These are phyloP conservation scores for Houttuynia cordata DNA, from an alignment of 164 flowering plant species.

Conservation along the genomic window DNA sequence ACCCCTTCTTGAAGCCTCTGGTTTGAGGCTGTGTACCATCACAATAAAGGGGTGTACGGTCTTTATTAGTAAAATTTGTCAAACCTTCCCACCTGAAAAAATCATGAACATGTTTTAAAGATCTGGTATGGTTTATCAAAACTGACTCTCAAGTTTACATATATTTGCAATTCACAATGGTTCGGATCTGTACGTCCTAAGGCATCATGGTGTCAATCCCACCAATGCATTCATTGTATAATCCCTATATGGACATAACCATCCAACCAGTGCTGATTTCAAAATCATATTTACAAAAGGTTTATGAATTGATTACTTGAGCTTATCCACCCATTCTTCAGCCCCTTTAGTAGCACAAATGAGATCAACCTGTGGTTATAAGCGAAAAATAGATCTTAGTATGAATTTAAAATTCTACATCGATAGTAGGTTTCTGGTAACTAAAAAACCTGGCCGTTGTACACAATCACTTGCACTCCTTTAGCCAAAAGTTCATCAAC, in stretches of 20 bases:
- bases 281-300: too few relatives aligned
- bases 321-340: slow-evolving; percentile 83
- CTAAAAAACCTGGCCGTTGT: slow-evolving; percentile 65
- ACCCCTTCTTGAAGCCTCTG: slow-evolving; percentile 20
- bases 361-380: slow-evolving; percentile 53
- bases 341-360: slow-evolving; percentile 83
- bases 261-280: not conserved
- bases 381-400: not conserved
- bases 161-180: too few relatives aligned
- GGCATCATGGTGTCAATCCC: too few relatives aligned
- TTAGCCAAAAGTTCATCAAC: slow-evolving; percentile 67
- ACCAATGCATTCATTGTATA: too few relatives aligned
- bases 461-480: slow-evolving; percentile 73
- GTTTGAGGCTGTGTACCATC: slow-evolving; percentile 5
- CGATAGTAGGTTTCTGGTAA: not conserved
- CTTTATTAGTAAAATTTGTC: slow-evolving; percentile 6
- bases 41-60: slow-evolving; percentile 15
- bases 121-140: too few relatives aligned
- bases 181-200: too few relatives aligned
- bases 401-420: too few relatives aligned
- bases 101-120: not conserved
- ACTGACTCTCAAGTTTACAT: too few relatives aligned
- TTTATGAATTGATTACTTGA: slow-evolving; percentile 34
- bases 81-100: slow-evolving; percentile 20
- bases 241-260: too few relatives aligned